Evolutionary conservation across 208 protist species (phyloP).

Genomic region (Leishmania tropica): DNA sequence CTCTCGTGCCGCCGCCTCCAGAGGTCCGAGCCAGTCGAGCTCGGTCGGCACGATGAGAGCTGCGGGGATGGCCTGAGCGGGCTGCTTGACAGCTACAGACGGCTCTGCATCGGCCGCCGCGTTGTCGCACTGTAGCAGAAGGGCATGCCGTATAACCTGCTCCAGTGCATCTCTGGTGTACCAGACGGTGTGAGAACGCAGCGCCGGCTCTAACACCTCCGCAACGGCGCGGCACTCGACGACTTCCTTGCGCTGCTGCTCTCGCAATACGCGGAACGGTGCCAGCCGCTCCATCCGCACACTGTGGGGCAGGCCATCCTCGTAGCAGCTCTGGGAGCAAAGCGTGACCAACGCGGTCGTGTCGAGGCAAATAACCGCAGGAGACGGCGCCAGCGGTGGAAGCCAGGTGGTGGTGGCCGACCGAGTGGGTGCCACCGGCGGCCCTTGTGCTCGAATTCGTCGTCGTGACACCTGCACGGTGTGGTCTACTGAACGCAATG

Average conservation of each 20-base stretch:
- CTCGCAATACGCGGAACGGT: slow-evolving; percentile 49
- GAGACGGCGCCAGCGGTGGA: slow-evolving; percentile 10
- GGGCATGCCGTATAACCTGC: slow-evolving; percentile 11
- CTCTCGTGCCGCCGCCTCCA: slow-evolving; percentile 4
- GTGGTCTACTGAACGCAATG: neutral
- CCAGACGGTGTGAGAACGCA: slow-evolving; percentile 44
- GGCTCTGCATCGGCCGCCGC: neutral
- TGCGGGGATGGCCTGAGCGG: neutral
- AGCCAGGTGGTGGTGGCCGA: slow-evolving; percentile 17
- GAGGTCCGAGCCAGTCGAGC: slow-evolving; percentile 13
- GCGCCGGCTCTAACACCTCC: slow-evolving; percentile 41
- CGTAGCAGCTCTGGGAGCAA: slow-evolving; percentile 71
- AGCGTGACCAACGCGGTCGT: slow-evolving; percentile 74
- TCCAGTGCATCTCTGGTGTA: slow-evolving; percentile 16
- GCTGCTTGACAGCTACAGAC: neutral
- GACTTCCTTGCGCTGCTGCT: slow-evolving; percentile 56
- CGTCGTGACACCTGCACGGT: neutral
- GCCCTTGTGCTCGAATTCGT: neutral
- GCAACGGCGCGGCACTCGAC: slow-evolving; percentile 33
- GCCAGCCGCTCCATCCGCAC: slow-evolving; percentile 32
- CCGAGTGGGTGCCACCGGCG: neutral
- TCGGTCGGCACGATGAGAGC: neutral
- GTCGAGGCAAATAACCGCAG: slow-evolving; percentile 63
- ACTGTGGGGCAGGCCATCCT: slow-evolving; percentile 13
- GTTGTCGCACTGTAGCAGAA: slow-evolving; percentile 1